Percentiles rank a stretch among this genome's conserved stretches.
phyloP scores from a whole-genome alignment of 805 yeast genomes.

The Myxozyma udenii region DNA sequence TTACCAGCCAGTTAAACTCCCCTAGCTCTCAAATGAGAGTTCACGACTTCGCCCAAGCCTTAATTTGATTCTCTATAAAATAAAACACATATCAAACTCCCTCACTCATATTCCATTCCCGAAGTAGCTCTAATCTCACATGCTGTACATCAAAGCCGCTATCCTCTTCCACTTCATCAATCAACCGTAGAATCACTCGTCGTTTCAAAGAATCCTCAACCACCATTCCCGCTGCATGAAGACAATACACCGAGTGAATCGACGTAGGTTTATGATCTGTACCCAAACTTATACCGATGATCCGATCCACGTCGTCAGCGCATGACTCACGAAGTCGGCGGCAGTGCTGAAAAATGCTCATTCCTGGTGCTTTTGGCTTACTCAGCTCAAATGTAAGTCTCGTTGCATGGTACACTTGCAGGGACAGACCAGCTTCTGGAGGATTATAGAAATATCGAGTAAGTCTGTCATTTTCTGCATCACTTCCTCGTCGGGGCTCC shows the following conservation, averaged over 20 bases:
- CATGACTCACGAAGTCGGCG: constrained; percentile 5
- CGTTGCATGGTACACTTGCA: constrained; percentile 15
- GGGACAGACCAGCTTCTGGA: constrained; percentile 19
- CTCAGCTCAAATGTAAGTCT: constrained; percentile 8
- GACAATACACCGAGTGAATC: constrained; percentile 17
- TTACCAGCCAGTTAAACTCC: too few species aligned
- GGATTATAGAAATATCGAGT: constrained; percentile 17
- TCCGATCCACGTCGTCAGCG: constrained; percentile 15
- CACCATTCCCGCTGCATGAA: constrained; percentile 24
- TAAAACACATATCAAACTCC: too few species aligned
- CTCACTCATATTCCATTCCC: constrained; percentile 14
- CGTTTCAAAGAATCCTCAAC: constrained; percentile 16
- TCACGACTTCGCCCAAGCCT: too few species aligned
- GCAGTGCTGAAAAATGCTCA: constrained; percentile 12
- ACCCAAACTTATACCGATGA: constrained; percentile 22
- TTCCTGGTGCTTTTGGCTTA: constrained; percentile 11
- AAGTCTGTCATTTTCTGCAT: constrained; percentile 9
- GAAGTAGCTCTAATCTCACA: constrained; percentile 9
- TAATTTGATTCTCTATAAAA: too few species aligned
- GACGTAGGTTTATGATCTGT: constrained; percentile 15
- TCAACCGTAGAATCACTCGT: constrained; percentile 6
- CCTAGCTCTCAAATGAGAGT: too few species aligned
- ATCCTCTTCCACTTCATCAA: constrained; percentile 5
- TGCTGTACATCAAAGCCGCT: constrained; percentile 24
- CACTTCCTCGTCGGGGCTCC: constrained; percentile 15